These are phyloP conservation scores for Extremus antarcticus DNA, from an alignment of 495 filamentous ascomycete species.

Conservation along the genomic window DNA sequence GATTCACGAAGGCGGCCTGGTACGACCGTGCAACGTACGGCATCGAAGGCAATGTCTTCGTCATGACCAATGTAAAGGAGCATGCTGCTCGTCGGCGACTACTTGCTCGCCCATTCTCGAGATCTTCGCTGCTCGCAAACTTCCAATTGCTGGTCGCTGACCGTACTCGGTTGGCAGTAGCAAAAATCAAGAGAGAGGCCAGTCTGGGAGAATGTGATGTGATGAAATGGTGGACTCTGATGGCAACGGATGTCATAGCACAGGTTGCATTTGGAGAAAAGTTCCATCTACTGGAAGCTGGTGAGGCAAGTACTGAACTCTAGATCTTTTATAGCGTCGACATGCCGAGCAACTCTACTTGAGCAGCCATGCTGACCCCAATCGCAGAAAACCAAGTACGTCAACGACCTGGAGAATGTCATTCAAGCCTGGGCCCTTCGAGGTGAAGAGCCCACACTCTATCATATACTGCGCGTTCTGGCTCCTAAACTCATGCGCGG, in stretches of 20 bases:
- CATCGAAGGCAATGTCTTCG: slow-evolving; percentile 4
- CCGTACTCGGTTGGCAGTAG: slow-evolving; percentile 6
- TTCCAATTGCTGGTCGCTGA: slow-evolving; percentile 10
- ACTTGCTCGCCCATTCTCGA: slow-evolving; percentile 10
- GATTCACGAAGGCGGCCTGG: slow-evolving; percentile 15
- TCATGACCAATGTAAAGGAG: slow-evolving; percentile 8
- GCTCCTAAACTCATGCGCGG: neutral
- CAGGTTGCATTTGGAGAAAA: neutral
- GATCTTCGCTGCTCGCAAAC: slow-evolving; percentile 6
- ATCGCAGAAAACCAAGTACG: neutral
- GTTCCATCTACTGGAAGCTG: neutral
- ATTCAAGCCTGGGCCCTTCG: neutral
- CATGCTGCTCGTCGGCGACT: slow-evolving; percentile 10
- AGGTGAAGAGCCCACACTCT: neutral
- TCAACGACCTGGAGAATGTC: neutral
- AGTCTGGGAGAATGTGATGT: slow-evolving; percentile 31
- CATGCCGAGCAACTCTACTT: slow-evolving; percentile 1
- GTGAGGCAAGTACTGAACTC: neutral
- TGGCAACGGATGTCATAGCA: slow-evolving; percentile 45
- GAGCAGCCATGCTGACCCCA: neutral
- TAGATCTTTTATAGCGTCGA: neutral
- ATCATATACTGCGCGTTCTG: neutral
- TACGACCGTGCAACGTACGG: neutral
- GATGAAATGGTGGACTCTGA: slow-evolving; percentile 46
- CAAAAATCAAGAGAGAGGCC: slow-evolving; percentile 6